phyloP scores from a whole-genome alignment of 2,329 filamentous ascomycete species.

The Aureobasidium uvarum region DNA sequence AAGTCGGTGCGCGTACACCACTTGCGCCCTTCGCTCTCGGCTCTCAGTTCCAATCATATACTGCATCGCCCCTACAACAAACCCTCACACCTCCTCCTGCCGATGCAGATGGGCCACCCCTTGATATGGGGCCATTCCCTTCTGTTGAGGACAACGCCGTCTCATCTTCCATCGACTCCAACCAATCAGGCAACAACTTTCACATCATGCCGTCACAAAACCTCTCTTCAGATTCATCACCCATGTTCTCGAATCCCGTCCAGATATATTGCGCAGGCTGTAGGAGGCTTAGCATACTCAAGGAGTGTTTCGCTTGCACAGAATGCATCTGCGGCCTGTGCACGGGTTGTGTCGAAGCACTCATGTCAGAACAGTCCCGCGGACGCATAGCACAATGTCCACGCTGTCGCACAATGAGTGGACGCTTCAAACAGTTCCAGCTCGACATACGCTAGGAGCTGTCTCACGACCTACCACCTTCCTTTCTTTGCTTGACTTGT shows the following conservation, averaged over 20 bases:
- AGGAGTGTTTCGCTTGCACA: constrained; percentile 88
- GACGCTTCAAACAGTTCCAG: constrained; percentile 80
- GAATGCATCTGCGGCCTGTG: constrained; percentile 96
- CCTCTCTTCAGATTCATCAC: constrained; percentile 58
- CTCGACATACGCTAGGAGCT: constrained; percentile 67
- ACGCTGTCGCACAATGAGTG: constrained; percentile 67
- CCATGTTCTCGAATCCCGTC: constrained; percentile 52
- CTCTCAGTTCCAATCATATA: constrained; percentile 64
- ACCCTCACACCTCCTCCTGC: constrained; percentile 75
- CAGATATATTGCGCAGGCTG: constrained; percentile 94
- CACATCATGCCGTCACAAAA: constrained; percentile 55
- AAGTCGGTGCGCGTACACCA: constrained; percentile 57
- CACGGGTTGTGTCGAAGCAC: constrained; percentile 77
- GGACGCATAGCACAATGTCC: constrained; percentile 71
- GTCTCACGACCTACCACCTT: neutral
- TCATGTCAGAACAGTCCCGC: constrained; percentile 69
- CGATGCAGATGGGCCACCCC: constrained; percentile 38
- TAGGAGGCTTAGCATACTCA: constrained; percentile 70
- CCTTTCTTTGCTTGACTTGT: constrained; percentile 1
- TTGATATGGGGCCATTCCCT: constrained; percentile 69
- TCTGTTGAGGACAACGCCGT: constrained; percentile 65
- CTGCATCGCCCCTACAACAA: constrained; percentile 87
- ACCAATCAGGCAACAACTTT: constrained; percentile 69
- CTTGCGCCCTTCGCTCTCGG: constrained; percentile 57
- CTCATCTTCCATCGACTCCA: constrained; percentile 59